Conservation (phyloP, 2,329 filamentous ascomycete species). For the Fusarium metavorans region DNA sequence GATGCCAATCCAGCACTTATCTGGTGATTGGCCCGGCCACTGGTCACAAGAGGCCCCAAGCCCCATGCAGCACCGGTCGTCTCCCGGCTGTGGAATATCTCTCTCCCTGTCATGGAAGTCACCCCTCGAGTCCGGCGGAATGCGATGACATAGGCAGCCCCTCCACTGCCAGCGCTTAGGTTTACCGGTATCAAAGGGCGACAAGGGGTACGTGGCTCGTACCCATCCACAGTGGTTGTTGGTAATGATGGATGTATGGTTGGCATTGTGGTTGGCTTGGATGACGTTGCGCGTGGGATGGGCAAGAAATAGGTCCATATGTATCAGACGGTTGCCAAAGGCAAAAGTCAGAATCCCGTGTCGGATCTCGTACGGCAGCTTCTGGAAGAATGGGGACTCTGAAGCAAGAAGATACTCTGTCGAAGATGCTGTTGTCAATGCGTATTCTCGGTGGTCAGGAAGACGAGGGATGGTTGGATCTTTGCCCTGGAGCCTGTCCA, state of each 20-base stretch:
- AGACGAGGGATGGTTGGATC: neutral
- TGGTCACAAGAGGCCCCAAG: fast-evolving
- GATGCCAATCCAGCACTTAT: neutral
- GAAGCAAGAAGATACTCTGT: neutral
- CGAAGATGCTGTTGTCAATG: neutral
- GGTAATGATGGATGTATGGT: neutral
- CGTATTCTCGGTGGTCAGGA: neutral
- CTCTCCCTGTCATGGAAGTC: neutral
- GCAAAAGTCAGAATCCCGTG: neutral
- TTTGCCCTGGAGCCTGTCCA: neutral
- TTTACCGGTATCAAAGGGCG: neutral
- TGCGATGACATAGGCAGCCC: constrained; percentile 9
- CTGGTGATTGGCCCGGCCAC: neutral
- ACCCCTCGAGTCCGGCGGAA: neutral
- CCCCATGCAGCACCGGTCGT: neutral
- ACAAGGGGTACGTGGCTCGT: neutral
- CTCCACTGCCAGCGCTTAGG: constrained; percentile 14
- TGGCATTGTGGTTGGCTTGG: neutral
- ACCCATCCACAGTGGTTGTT: neutral
- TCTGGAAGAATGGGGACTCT: neutral
- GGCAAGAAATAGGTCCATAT: neutral
- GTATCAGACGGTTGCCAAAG: neutral
- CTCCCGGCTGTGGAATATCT: neutral
- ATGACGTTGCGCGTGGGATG: neutral
- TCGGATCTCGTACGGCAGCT: neutral